These are phyloP conservation scores for Teunomyces panamensis DNA, from an alignment of 805 yeast genomes.

Conservation along the genomic window DNA sequence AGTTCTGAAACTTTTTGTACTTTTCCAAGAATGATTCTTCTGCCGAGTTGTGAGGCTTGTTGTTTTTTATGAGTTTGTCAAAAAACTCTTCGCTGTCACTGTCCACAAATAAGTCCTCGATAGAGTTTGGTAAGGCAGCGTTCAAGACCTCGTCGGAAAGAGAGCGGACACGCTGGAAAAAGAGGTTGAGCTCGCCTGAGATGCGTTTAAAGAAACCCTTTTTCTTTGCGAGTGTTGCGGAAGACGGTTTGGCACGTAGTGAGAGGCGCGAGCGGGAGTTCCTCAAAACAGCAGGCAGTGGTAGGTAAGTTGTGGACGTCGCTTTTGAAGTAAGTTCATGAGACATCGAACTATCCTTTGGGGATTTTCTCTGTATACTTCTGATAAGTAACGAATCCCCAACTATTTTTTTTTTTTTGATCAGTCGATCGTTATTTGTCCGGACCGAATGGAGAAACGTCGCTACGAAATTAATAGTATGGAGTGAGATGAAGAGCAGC, in stretches of 20 bases:
- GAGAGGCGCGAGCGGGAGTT: conserved; percentile 6
- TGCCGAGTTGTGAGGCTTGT: conserved; percentile 20
- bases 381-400: background rate
- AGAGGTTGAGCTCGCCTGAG: conserved; percentile 36
- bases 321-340: conserved; percentile 1
- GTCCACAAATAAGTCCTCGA: conserved; percentile 48
- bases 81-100: conserved; percentile 30
- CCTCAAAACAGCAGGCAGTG: background rate
- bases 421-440: background rate
- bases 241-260: conserved; percentile 1
- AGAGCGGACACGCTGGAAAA: conserved; percentile 30
- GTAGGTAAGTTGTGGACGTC: background rate
- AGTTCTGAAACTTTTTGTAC: conserved; percentile 27
- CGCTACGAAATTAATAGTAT: background rate
- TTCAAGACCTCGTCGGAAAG: conserved; percentile 49
- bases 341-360: conserved; percentile 4
- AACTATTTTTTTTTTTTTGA: background rate
- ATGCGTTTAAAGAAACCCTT: conserved; percentile 36
- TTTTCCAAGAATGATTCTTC: conserved; percentile 34
- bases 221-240: conserved; percentile 9
- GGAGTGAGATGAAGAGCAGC: background rate
- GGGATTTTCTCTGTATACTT: background rate
- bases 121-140: conserved; percentile 41
- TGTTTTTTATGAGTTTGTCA: conserved; percentile 18
- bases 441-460: background rate